A percentile compares a stretch with the other conserved stretches of the same genome.
phyloP scores from a whole-genome alignment of 1,284 basidiomycete species.

The Tremellales sp. region DNA sequence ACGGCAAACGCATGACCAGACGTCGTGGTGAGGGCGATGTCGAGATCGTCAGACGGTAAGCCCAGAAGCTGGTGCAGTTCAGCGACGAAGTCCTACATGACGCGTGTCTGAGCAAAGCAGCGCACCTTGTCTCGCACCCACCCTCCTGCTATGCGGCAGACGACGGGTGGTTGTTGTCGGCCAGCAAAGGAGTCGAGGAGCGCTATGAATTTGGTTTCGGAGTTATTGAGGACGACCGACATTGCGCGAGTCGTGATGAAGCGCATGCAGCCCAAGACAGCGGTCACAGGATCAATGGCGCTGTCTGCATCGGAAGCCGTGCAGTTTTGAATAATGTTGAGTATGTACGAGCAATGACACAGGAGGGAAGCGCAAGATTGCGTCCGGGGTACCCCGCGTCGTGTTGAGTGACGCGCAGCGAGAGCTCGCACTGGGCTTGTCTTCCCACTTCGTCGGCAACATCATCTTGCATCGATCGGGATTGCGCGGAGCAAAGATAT shows the following conservation, averaged over 20 bases:
- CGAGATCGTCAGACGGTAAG: slow-evolving; percentile 83
- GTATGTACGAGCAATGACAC: not conserved
- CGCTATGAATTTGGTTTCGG: slow-evolving; percentile 36
- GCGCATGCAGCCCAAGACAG: too few relatives aligned
- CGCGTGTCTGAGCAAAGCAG: too few relatives aligned
- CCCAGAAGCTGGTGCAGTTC: slow-evolving; percentile 65
- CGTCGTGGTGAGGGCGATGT: slow-evolving; percentile 82
- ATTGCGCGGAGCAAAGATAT: too few relatives aligned
- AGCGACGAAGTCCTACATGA: slow-evolving; percentile 8
- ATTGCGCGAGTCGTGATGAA: not conserved
- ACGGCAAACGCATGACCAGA: slow-evolving; percentile 89
- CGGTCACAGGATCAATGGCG: too few relatives aligned
- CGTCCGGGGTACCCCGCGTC: too few relatives aligned
- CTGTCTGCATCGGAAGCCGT: not conserved
- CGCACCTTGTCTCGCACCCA: slow-evolving; percentile 98
- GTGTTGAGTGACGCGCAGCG: too few relatives aligned
- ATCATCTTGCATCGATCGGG: too few relatives aligned
- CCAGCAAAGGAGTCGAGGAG: slow-evolving; percentile 42
- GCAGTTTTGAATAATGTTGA: not conserved
- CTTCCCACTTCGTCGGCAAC: too few relatives aligned
- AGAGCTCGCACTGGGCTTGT: too few relatives aligned
- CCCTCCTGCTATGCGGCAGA: slow-evolving; percentile 86
- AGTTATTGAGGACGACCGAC: slow-evolving; percentile 19
- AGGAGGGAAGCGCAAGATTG: not conserved
- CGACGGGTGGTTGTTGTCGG: slow-evolving; percentile 47